phyloP scores from a whole-genome alignment of 1,284 basidiomycete species.

The Marasmius tenuissimus region DNA sequence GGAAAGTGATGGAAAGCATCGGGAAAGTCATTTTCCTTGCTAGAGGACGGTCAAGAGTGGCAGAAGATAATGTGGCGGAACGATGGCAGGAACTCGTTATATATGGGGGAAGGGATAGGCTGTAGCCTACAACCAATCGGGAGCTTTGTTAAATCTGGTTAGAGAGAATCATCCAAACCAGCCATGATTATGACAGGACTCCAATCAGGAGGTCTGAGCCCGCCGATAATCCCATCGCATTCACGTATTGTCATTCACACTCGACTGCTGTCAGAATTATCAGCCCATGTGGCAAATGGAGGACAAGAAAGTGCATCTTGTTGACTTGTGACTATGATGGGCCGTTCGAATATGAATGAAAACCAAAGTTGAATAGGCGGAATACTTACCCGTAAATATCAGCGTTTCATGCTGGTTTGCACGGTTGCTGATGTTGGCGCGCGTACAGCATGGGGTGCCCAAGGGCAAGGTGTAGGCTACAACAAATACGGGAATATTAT shows the following conservation, averaged over 20 bases:
- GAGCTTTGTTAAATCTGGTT: not conserved
- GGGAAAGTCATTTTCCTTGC: not conserved
- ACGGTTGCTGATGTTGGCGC: too few relatives aligned
- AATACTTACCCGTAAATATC: not conserved
- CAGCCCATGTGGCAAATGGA: not conserved
- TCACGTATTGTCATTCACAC: slow-evolving; percentile 2
- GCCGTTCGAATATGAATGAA: not conserved
- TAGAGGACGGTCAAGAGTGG: not conserved
- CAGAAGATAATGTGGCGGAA: too few relatives aligned
- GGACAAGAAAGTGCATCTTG: not conserved
- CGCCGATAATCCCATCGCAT: not conserved
- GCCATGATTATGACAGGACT: not conserved
- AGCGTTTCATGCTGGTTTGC: too few relatives aligned
- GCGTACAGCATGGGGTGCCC: not conserved
- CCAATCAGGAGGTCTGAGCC: not conserved
- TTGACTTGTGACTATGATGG: not conserved
- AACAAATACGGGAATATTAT: not conserved
- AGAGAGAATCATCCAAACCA: not conserved
- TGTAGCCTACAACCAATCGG: not conserved
- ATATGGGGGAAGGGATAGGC: not conserved
- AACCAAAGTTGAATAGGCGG: not conserved
- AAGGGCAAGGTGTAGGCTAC: not conserved
- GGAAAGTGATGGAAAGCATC: not conserved
- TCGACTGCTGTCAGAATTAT: slow-evolving; percentile 3
- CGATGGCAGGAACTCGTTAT: not conserved